phyloP scores from a whole-genome alignment of 2,329 filamentous ascomycete genomes.

The Xylariaceae sp. region DNA sequence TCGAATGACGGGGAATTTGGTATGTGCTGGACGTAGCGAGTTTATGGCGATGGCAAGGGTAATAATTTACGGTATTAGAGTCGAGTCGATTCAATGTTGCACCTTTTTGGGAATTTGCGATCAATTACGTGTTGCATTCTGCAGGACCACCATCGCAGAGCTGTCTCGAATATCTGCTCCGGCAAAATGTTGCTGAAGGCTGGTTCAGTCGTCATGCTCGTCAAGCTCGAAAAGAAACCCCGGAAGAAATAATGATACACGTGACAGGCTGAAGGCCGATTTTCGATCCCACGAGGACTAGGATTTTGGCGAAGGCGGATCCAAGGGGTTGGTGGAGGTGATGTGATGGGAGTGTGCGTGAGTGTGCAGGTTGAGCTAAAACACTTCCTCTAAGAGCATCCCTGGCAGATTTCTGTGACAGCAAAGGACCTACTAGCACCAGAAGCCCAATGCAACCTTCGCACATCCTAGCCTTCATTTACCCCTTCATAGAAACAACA shows the following conservation, averaged over 20 bases:
- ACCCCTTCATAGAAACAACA: constrained; percentile 18
- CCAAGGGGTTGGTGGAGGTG: constrained; percentile 25
- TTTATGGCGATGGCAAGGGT: constrained; percentile 29
- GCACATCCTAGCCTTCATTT: constrained; percentile 17
- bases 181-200: constrained; percentile 33
- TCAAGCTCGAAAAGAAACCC: constrained; percentile 35
- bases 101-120: constrained; percentile 37
- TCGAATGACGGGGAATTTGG: constrained; percentile 9
- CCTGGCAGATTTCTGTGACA: constrained; percentile 23
- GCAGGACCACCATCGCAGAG: constrained; percentile 35
- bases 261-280: constrained; percentile 33
- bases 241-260: constrained; percentile 38
- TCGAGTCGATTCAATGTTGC: constrained; percentile 36
- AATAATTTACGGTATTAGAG: constrained; percentile 34
- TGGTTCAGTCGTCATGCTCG: constrained; percentile 36
- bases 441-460: constrained; percentile 23
- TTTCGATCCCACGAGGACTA: constrained; percentile 32
- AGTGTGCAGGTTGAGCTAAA: constrained; percentile 21
- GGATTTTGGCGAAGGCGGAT: constrained; percentile 24
- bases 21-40: constrained; percentile 24
- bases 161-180: constrained; percentile 34
- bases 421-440: constrained; percentile 22
- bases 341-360: constrained; percentile 18
- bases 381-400: constrained; percentile 26
- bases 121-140: constrained; percentile 39